These are phyloP conservation scores for Neckera pumila DNA, from an alignment of 225 moss, liverwort and hornwort genomes.

Conservation along the genomic window DNA sequence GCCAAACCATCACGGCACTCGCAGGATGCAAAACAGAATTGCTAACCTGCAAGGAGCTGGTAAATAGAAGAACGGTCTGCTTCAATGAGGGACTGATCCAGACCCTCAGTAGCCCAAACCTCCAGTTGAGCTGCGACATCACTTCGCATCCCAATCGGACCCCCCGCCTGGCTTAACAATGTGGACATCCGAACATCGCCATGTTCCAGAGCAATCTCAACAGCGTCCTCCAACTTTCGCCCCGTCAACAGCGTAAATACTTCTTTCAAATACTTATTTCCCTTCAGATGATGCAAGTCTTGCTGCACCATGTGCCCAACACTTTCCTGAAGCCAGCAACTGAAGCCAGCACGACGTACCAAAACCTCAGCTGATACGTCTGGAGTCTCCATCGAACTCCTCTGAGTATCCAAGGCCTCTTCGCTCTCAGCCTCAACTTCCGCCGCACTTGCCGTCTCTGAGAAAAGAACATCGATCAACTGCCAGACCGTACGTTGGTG, in stretches of 20 bases:
- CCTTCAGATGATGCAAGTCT: conserved; percentile 58
- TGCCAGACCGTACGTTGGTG: conserved; percentile 95
- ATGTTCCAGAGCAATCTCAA: conserved; percentile 44
- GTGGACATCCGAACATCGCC: conserved; percentile 86
- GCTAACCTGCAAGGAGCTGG: conserved; percentile 74
- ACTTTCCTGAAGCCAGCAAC: conserved; percentile 86
- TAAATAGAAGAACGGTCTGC: conserved; percentile 59
- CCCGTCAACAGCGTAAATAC: conserved; percentile 74
- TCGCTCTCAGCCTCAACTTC: conserved; percentile 16
- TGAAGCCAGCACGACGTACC: conserved; percentile 81
- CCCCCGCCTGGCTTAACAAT: conserved; percentile 79
- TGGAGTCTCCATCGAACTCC: conserved; percentile 3
- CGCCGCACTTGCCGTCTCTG: conserved; percentile 19
- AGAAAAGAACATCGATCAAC: conserved; percentile 71
- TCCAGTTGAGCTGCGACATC: conserved; percentile 71
- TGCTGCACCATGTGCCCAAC: conserved; percentile 57
- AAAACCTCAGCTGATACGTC: conserved; percentile 41
- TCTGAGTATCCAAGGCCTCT: background rate
- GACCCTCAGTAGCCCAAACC: conserved; percentile 73
- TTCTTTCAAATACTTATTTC: conserved; percentile 56
- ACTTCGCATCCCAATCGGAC: conserved; percentile 53
- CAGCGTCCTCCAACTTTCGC: conserved; percentile 80
- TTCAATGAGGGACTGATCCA: conserved; percentile 73
- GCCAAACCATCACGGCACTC: background rate
- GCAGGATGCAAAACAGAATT: background rate